These are phyloP conservation scores for Schizonepeta tenuifolia DNA, from an alignment of 257 asterid genomes.

Conservation along the genomic window DNA sequence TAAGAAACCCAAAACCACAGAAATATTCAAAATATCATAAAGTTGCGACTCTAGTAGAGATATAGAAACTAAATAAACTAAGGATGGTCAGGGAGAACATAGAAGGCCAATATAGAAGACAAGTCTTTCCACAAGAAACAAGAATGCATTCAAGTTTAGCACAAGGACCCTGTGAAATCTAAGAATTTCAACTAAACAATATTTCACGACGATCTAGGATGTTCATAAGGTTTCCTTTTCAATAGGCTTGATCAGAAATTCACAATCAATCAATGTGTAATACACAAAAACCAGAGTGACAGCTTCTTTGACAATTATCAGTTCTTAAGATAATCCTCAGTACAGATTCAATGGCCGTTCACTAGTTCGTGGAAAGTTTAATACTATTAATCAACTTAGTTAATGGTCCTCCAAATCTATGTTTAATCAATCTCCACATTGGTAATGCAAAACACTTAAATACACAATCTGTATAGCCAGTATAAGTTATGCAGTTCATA, in stretches of 20 bases:
- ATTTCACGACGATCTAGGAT: background rate
- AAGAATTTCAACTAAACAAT: background rate
- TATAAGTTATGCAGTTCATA: slow-evolving; percentile 1
- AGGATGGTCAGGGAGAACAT: slow-evolving; percentile 3
- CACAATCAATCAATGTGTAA: background rate
- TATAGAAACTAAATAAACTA: slow-evolving; percentile 6
- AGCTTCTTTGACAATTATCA: background rate
- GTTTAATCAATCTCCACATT: background rate
- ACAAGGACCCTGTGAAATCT: background rate
- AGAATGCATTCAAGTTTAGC: background rate
- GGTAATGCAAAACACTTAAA: slow-evolving; percentile 24
- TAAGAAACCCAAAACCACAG: background rate
- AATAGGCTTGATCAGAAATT: background rate
- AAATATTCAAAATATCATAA: background rate
- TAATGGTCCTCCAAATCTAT: slow-evolving; percentile 18
- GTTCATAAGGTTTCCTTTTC: background rate
- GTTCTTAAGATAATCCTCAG: background rate
- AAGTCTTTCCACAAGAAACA: background rate
- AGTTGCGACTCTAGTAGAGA: background rate
- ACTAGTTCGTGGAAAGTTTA: background rate
- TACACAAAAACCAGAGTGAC: background rate
- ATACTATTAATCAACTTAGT: background rate
- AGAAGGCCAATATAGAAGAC: background rate
- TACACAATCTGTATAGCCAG: slow-evolving; percentile 19
- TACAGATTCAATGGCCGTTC: slow-evolving; percentile 6